These are phyloP conservation scores for Amanita rubescens DNA, from an alignment of 768 basidiomycete genomes.

Conservation along the genomic window DNA sequence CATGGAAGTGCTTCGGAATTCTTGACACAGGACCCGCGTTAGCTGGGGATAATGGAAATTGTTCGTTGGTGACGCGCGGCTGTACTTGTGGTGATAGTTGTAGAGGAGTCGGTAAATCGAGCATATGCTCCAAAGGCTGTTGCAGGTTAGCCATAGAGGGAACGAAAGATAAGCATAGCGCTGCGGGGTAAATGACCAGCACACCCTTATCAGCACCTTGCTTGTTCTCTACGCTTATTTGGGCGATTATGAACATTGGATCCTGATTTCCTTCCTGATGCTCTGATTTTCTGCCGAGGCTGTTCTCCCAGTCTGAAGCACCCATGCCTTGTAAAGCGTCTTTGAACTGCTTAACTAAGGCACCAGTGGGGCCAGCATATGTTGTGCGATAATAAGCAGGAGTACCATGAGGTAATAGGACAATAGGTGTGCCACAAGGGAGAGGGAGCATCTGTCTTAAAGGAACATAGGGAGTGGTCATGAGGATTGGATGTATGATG, in stretches of 20 bases:
- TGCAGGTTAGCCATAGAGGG: slow-evolving; percentile 24
- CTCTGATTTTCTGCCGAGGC: slow-evolving; percentile 6
- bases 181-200: slow-evolving; percentile 63
- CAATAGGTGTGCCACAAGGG: slow-evolving; percentile 57
- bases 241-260: slow-evolving; percentile 52
- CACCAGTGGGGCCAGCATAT: slow-evolving; percentile 63
- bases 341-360: slow-evolving; percentile 54
- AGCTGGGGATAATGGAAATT: slow-evolving; percentile 8
- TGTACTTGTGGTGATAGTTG: slow-evolving; percentile 42
- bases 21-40: not conserved
- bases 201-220: slow-evolving; percentile 79
- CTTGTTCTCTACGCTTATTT: slow-evolving; percentile 68
- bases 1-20: not conserved
- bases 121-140: slow-evolving; percentile 44
- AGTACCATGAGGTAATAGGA: slow-evolving; percentile 59
- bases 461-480: slow-evolving; percentile 50
- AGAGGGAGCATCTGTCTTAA: slow-evolving; percentile 37
- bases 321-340: slow-evolving; percentile 59
- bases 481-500: slow-evolving; percentile 59
- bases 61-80: slow-evolving; percentile 25
- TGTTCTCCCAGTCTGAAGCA: slow-evolving; percentile 41
- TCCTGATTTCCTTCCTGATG: not conserved
- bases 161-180: slow-evolving; percentile 47
- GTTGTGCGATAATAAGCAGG: slow-evolving; percentile 68
- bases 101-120: slow-evolving; percentile 56